Base-by-base conservation (phyloP, 2,329 filamentous ascomycete genomes). In the Penicillium sp. region DNA sequence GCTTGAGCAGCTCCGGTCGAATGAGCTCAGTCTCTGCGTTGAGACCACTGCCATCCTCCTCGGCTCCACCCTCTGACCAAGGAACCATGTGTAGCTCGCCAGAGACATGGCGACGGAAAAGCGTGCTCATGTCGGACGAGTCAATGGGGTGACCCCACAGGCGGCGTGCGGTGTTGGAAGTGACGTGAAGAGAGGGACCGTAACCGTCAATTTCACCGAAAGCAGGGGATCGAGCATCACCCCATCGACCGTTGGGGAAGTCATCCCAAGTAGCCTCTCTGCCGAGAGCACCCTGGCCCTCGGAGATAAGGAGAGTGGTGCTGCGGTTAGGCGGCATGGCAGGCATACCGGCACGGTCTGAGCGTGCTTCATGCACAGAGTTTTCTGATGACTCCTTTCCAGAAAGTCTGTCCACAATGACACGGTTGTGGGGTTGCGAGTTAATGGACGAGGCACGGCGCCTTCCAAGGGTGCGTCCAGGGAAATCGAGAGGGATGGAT, bases 151-250 rank as follows among this genome's bases (percentile, higher is more conserved):
- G 81, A 21, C 90, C 91, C 94, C 94, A 99, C 31, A 96, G 81
- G 61, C 84, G 83, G 61, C 93, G 84, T 11, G 94, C 94, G 68
- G 92, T 87, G 2, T 87, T 83, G n/a, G 91, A 86, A 0, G 90
- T 91, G 70, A 97, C 91, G 76, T 97, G 94, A 38, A 99, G 80
- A 53, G 89, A 94, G n/a, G 95, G 92, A 10, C 94, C 94, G 70
- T 97, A 97, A n/a, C 93, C 93, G 69, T 97, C 92, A 55, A 97
- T 97, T 73, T 97, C 92, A 66, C 93, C 93, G 70, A 96, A 97
- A 0, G 93, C 93, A 1, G 92, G 92, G 2, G 92, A 96, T 49
- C 93, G 85, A 4, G 92, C 90, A 67, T 97, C 93, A 70, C 93
- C 93, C 86, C 93, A 97, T 52, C 93, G 86, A 27, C 93, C 94